Percentiles rank a stretch among this genome's conserved stretches.
Conservation (phyloP, 805 yeast genomes). For the Kuraishia ogatae region DNA sequence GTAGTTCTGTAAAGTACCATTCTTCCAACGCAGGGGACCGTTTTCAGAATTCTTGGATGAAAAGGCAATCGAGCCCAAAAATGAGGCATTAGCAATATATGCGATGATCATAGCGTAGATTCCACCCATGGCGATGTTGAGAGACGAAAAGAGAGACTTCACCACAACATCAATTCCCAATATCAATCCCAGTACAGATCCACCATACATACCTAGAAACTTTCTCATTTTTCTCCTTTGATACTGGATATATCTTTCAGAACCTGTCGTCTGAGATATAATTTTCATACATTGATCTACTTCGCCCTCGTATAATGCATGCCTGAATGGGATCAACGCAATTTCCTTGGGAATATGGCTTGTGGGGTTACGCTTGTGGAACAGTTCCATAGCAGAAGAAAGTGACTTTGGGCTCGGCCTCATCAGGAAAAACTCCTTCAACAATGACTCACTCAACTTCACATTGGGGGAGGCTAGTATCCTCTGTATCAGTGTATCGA, state of each 20-base stretch:
- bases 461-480: slow-evolving; percentile 11
- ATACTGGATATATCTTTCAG: slow-evolving; percentile 34
- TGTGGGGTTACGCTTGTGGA: slow-evolving; percentile 13
- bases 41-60: slow-evolving; percentile 39
- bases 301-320: slow-evolving; percentile 49
- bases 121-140: slow-evolving; percentile 26
- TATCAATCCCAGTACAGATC: slow-evolving; percentile 31
- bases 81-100: slow-evolving; percentile 38
- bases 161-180: slow-evolving; percentile 39
- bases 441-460: slow-evolving; percentile 11
- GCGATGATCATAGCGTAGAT: slow-evolving; percentile 39
- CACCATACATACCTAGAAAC: slow-evolving; percentile 27
- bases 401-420: slow-evolving; percentile 17
- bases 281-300: slow-evolving; percentile 46
- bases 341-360: slow-evolving; percentile 23
- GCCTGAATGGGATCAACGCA: slow-evolving; percentile 58
- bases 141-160: slow-evolving; percentile 17
- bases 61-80: slow-evolving; percentile 32
- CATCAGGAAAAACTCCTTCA: slow-evolving; percentile 14
- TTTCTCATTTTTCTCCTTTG: slow-evolving; percentile 22
- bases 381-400: slow-evolving; percentile 15
- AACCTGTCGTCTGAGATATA: slow-evolving; percentile 55
- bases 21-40: slow-evolving; percentile 52
- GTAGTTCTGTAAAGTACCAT: slow-evolving; percentile 53
- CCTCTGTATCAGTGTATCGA: slow-evolving; percentile 12